Percentiles rank a stretch among this genome's conserved stretches.
Evolutionary conservation across 495 filamentous ascomycete genomes (phyloP).

Genomic region (Penicillium coprophilum): DNA sequence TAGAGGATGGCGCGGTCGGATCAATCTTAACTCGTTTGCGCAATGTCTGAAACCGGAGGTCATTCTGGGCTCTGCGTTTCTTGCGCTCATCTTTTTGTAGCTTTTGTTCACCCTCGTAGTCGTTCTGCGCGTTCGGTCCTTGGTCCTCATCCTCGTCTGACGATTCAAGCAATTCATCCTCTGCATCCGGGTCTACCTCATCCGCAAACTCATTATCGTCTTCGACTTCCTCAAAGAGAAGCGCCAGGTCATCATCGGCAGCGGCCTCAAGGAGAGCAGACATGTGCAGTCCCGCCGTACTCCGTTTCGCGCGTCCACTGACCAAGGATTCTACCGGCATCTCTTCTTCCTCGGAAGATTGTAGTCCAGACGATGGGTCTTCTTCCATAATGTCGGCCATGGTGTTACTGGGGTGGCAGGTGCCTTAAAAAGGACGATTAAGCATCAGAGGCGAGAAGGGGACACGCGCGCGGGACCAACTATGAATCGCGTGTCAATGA

Average conservation of each 20-base stretch:
- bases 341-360: constrained; percentile 40
- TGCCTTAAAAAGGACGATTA: constrained; percentile 2
- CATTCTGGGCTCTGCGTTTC: constrained; percentile 72
- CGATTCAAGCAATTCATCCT: constrained; percentile 77
- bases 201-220: constrained; percentile 79
- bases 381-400: constrained; percentile 35
- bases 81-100: constrained; percentile 65
- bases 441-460: constrained; percentile 13
- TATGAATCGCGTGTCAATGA: background rate
- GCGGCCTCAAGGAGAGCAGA: constrained; percentile 74
- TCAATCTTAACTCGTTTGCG: constrained; percentile 68
- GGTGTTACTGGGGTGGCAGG: background rate
- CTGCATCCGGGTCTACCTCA: constrained; percentile 64
- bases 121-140: constrained; percentile 60
- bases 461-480: constrained; percentile 3
- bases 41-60: constrained; percentile 48
- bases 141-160: constrained; percentile 75
- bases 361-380: constrained; percentile 29
- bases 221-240: constrained; percentile 82
- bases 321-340: constrained; percentile 70
- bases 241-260: constrained; percentile 73
- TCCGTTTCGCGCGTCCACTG: constrained; percentile 73
- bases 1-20: constrained; percentile 50
- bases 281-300: constrained; percentile 84
- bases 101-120: constrained; percentile 63